These are phyloP conservation scores for Coffea canephora DNA, from an alignment of 257 asterid species.

Conservation along the genomic window DNA sequence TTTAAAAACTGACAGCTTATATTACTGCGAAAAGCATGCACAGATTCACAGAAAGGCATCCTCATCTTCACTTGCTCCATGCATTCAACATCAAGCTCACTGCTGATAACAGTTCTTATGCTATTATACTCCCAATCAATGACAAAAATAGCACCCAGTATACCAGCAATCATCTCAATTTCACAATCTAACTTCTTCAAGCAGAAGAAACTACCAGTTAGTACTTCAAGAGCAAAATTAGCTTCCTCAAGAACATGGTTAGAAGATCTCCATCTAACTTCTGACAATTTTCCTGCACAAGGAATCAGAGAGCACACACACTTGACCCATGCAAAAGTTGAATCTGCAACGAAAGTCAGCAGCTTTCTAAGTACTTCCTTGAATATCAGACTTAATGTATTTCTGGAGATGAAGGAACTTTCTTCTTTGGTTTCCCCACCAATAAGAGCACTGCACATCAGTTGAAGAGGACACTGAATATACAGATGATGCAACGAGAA, in stretches of 20 bases:
- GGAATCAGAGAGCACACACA: conserved; percentile 48
- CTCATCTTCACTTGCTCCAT: conserved; percentile 44
- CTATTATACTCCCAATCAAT: conserved; percentile 76
- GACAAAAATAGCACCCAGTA: conserved; percentile 58
- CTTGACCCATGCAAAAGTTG: conserved; percentile 76
- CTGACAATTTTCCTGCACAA: conserved; percentile 32
- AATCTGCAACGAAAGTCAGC: conserved; percentile 55
- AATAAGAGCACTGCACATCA: conserved; percentile 74
- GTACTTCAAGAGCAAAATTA: conserved; percentile 70
- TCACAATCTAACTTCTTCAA: conserved; percentile 52
- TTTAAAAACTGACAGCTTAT: conserved; percentile 44
- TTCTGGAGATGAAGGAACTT: conserved; percentile 51
- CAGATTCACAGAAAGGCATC: conserved; percentile 57
- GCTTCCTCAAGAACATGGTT: conserved; percentile 50
- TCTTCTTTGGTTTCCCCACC: conserved; percentile 70
- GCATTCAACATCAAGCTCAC: conserved; percentile 44
- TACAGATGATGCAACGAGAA: conserved; percentile 14
- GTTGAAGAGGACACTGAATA: conserved; percentile 11
- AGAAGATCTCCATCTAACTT: conserved; percentile 40
- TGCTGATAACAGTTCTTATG: conserved; percentile 42
- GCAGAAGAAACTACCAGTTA: conserved; percentile 64
- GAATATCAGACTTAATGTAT: conserved; percentile 45
- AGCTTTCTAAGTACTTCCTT: conserved; percentile 59
- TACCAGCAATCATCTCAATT: conserved; percentile 53
- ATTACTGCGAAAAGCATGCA: conserved; percentile 47